Percentiles rank a stretch among this genome's conserved stretches.
These are phyloP conservation scores for Chlorencoelia australis DNA, from an alignment of 2,329 filamentous ascomycete species.

Conservation along the genomic window DNA sequence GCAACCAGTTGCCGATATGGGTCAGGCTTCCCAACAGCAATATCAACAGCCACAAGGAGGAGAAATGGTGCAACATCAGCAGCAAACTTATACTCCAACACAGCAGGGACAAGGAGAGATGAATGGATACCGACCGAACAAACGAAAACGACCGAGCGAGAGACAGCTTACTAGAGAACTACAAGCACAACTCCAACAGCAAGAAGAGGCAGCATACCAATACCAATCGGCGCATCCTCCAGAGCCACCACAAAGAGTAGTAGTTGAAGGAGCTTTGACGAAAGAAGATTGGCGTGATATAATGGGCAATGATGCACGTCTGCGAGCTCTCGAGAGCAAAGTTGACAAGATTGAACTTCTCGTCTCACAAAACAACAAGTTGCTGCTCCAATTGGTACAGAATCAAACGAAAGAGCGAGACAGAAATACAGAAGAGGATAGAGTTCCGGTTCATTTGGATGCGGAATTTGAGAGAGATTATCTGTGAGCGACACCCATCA, in stretches of 20 bases:
- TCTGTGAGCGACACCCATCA: conserved; percentile 20
- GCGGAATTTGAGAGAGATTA: conserved; percentile 28
- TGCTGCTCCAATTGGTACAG: conserved; percentile 23
- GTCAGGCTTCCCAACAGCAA: conserved; percentile 12
- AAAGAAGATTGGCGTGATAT: conserved; percentile 28
- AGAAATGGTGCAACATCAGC: conserved; percentile 16
- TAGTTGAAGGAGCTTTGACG: conserved; percentile 24
- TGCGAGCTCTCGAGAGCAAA: conserved; percentile 24
- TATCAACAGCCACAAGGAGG: conserved; percentile 9
- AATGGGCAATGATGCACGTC: conserved; percentile 26
- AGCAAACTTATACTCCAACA: too few species aligned
- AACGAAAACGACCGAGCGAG: conserved; percentile 23
- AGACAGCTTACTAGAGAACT: conserved; percentile 16
- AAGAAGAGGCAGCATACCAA: conserved; percentile 17
- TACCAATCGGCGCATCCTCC: conserved; percentile 14
- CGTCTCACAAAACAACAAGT: conserved; percentile 26
- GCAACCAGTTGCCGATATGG: conserved; percentile 11
- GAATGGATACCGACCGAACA: conserved; percentile 22
- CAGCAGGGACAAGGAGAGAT: conserved; percentile 9
- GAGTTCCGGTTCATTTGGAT: conserved; percentile 27
- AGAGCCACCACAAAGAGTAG: conserved; percentile 21
- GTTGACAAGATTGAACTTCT: conserved; percentile 26
- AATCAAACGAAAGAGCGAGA: conserved; percentile 21
- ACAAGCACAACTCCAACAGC: conserved; percentile 20
- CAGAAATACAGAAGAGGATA: conserved; percentile 21